Percentiles rank a stretch among this genome's conserved stretches.
Evolutionary conservation across 2,329 filamentous ascomycete genomes (phyloP).

Genomic region (Xylogone sp.): DNA sequence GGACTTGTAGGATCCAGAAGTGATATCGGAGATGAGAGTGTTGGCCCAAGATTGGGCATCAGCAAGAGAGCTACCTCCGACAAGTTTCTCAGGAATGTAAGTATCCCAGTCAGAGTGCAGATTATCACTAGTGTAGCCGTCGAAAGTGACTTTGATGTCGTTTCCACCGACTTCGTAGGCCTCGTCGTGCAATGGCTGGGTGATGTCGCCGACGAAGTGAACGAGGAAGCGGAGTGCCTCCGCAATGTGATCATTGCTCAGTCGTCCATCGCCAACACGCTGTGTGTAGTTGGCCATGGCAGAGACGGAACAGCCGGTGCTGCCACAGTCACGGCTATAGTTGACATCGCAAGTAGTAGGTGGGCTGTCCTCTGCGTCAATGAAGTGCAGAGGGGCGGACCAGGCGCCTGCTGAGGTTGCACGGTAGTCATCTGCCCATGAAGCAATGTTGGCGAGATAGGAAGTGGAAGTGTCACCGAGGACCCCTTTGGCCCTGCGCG

Average conservation of each 20-base stretch:
- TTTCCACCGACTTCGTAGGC: conserved; percentile 65
- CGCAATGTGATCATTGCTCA: conserved; percentile 10
- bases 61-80: conserved; percentile 48
- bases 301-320: conserved; percentile 54
- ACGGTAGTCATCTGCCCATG: conserved; percentile 61
- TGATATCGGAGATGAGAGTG: conserved; percentile 52
- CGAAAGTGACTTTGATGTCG: conserved; percentile 60
- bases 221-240: conserved; percentile 12
- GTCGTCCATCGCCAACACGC: conserved; percentile 13
- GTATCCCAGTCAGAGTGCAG: conserved; percentile 62
- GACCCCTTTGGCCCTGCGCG: conserved; percentile 43
- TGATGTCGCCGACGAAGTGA: conserved; percentile 52
- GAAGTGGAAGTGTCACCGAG: conserved; percentile 50
- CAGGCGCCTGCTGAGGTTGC: conserved; percentile 61
- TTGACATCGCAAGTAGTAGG: conserved; percentile 54
- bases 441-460: conserved; percentile 59
- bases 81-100: conserved; percentile 60
- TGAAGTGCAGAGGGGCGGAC: conserved; percentile 62
- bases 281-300: conserved; percentile 23
- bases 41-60: conserved; percentile 53
- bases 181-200: conserved; percentile 66
- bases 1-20: conserved; percentile 47
- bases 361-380: conserved; percentile 62
- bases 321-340: conserved; percentile 57
- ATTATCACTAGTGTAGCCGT: conserved; percentile 49